Base-by-base conservation (phyloP, 306 rosid genomes). In the Inga laurina region DNA sequence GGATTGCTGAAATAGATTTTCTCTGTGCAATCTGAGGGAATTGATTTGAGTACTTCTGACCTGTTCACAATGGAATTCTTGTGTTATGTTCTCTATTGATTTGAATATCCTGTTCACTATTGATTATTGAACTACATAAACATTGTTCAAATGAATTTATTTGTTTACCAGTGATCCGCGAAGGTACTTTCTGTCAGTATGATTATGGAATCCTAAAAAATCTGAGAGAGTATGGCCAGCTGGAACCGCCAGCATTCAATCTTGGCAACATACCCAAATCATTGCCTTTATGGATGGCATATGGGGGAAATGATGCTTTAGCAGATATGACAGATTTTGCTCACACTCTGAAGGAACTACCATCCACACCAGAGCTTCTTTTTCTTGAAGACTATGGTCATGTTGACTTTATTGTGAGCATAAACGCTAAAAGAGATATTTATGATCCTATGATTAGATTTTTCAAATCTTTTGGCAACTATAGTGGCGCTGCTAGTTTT, bases 221-320 rank as follows among this genome's bases (percentile, higher is more conserved):
- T 88, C 82, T 91, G 80, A 79, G 19, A 56, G 84, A 74, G 34
- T 96, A 96, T 52, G 97, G 98, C 66, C 92, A 67, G 71, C 44
- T 77, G 73, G 88, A 88, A 81, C 98, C 98, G 54, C 99, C 99
- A 12, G 89, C 81, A 76, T 92, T 93, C 79, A 88, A 96, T 82
- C 94, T 93, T 61, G 80, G 92, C 69, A 84, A 34, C 78, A 90
- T 96, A 85, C 98, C 99, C 37, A 82, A 88, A 82, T 92, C 93
- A 56, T 75, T 96, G 90, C 98, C 99, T 2, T 82, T 96, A 64
- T 92, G 95, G 99, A 95, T 95, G 93, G 97, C 93, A 65, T 92
- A 92, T 34, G 98, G 98, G 14, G 96, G 97, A 77, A 90, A 84
- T 65, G 98, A 95, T 84, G 96, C 83, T 79, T 88, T 95, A 83